phyloP scores from a whole-genome alignment of 768 basidiomycete genomes.

The Lentinus brumalis region DNA sequence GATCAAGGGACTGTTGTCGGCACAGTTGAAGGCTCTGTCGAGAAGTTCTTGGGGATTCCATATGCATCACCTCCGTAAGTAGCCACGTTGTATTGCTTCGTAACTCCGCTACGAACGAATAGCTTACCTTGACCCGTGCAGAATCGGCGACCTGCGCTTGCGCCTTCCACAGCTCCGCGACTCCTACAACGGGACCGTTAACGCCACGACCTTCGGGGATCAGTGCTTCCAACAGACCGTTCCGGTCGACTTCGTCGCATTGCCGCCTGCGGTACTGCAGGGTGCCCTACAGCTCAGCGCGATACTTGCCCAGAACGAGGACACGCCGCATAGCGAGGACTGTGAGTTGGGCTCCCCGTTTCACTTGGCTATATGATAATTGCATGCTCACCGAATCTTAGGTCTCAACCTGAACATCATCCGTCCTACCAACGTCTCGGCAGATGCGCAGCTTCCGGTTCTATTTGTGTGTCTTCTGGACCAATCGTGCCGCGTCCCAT shows the following conservation, averaged over 20 bases:
- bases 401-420: constrained; percentile 1
- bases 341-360: constrained; percentile 4
- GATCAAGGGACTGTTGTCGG: too few species aligned
- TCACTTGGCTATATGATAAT: too few species aligned
- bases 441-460: constrained; percentile 8
- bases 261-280: neutral
- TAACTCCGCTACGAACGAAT: too few species aligned
- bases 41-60: too few species aligned
- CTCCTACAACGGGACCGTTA: constrained; percentile 8
- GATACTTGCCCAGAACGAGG: too few species aligned
- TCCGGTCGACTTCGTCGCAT: neutral
- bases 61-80: constrained; percentile 22
- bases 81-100: neutral
- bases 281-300: neutral
- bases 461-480: constrained; percentile 2
- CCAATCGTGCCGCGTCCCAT: too few species aligned
- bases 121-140: neutral
- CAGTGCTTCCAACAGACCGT: constrained; percentile 21
- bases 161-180: constrained; percentile 16
- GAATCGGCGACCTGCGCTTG: constrained; percentile 24
- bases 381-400: neutral
- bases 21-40: too few species aligned
- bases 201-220: constrained; percentile 20
- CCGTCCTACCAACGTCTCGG: neutral
- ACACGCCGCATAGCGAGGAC: constrained; percentile 13